Percentiles rank a stretch among this genome's conserved stretches.
phyloP scores from a whole-genome alignment of 169 alveolate species.

The Neospora caninum region DNA sequence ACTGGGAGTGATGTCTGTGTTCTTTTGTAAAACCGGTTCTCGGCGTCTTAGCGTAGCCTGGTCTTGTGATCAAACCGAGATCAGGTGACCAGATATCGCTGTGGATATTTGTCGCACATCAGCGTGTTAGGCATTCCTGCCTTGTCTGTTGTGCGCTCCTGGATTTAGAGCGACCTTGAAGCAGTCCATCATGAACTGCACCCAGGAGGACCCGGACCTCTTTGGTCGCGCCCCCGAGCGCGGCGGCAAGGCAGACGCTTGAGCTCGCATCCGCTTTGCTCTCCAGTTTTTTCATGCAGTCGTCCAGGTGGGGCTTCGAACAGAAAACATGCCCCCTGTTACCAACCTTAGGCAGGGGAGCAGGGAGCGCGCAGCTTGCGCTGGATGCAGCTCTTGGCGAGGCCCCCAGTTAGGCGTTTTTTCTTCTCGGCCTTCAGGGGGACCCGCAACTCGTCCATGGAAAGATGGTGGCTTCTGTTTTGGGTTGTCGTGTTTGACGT shows the following conservation, averaged over 20 bases:
- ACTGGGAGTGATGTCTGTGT: no score
- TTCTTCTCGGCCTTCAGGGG: no score
- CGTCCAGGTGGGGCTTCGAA: constrained; percentile 84
- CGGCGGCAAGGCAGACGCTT: constrained; percentile 77
- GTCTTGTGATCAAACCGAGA: no score
- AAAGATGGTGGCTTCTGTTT: no score
- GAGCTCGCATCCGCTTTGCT: constrained; percentile 88
- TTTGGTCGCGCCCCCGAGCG: not conserved
- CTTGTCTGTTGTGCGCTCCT: not conserved
- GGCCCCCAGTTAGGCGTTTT: no score
- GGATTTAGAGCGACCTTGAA: constrained; percentile 80
- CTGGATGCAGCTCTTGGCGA: no score
- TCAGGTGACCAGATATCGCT: not conserved
- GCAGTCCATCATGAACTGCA: constrained; percentile 81
- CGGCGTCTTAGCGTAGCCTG: no score
- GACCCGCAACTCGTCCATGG: no score
- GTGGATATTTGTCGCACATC: not conserved
- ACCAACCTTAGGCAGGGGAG: no score
- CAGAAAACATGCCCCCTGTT: no score
- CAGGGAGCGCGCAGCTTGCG: no score
- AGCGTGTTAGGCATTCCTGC: not conserved
- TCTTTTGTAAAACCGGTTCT: not conserved
- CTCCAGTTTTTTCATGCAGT: constrained; percentile 92
- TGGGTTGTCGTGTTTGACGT: no score
- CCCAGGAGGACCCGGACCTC: constrained; percentile 79